phyloP scores from a whole-genome alignment of 176 grass and related monocot species.

The Aegilops umbellulata region DNA sequence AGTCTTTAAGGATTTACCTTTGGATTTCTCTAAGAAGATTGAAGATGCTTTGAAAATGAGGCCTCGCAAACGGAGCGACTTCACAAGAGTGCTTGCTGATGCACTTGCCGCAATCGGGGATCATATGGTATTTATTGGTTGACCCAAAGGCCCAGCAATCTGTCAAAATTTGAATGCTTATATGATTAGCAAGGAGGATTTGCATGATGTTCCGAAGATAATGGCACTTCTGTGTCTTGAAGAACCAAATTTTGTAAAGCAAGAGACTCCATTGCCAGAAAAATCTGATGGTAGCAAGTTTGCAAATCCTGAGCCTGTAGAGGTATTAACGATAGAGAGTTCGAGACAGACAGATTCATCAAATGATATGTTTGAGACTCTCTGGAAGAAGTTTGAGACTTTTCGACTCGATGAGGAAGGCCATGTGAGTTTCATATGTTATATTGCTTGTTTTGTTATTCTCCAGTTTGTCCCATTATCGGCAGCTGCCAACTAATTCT shows the following conservation, averaged over 20 bases:
- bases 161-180: constrained; percentile 27
- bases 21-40: constrained; percentile 38
- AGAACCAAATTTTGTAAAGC: not conserved
- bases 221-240: constrained; percentile 4
- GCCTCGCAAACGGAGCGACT: not conserved
- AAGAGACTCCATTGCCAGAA: not conserved
- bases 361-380: too few relatives aligned
- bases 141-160: not conserved
- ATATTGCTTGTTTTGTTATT: not conserved
- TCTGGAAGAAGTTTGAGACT: constrained; percentile 27
- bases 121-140: constrained; percentile 46
- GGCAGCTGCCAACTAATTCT: too few relatives aligned
- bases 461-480: not conserved
- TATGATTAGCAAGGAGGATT: constrained; percentile 22
- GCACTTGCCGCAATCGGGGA: constrained; percentile 44
- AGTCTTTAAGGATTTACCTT: constrained; percentile 41
- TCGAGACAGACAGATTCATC: too few relatives aligned
- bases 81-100: constrained; percentile 42
- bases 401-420: constrained; percentile 26
- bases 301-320: not conserved
- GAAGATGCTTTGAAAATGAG: not conserved
- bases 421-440: constrained; percentile 22
- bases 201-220: constrained; percentile 34
- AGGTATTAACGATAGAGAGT: too few relatives aligned
- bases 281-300: not conserved